Evolutionary conservation across 352 stramenopile genomes (phyloP), one percentile per base, ranked within the genome.

Genomic region (Globisporangium cylindrosporum): DNA sequence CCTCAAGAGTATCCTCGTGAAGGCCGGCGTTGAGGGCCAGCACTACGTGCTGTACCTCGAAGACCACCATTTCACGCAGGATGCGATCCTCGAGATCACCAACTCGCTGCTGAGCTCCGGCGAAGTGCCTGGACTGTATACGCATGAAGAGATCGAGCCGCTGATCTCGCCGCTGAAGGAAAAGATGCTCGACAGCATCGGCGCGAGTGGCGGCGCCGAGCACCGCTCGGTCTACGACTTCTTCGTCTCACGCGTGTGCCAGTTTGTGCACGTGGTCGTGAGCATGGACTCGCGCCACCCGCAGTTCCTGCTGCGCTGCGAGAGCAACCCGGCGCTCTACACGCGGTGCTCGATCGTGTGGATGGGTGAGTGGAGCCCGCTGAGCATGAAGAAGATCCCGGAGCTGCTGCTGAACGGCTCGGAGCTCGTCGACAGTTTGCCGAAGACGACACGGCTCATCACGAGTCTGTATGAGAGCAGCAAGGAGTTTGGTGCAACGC

Each of bases 241-340:
- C 69, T 99, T 98, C 62, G 79, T 98, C 4, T 73, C 76, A n/a
- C 80, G 93, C 18, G 90, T 98, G 22, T 80, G 92, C 34, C 79
- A 88, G 58, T 96, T 94, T 63, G 79, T 99, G 1, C 94, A 98
- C 59, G 78, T 99, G 0, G 91, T 91, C 4, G 72, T 96, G 1
- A 73, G 73, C 3, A 93, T 96, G 85, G 85, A 94, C 57, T 67
- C 84, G 15, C 73, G 82, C 20, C 82, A 94, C 59, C 67, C 77
- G 24, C 75, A 89, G 46, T 97, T 98, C 73, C 61, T 92, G 5
- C 68, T 95, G 49, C 90, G 93, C 22, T 98, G 94, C 63, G 93
- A 98, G 69, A 96, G 87, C 49, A 98, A 98, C 63, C 95, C 95
- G 10, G 95, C 95, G 20, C 73, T 98, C 25, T 98, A 98, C 78